A percentile compares a stretch with the other conserved stretches of the same genome.
Evolutionary conservation across 176 grass and related monocot species (phyloP).

Genomic region (Metroxylon sagu): DNA sequence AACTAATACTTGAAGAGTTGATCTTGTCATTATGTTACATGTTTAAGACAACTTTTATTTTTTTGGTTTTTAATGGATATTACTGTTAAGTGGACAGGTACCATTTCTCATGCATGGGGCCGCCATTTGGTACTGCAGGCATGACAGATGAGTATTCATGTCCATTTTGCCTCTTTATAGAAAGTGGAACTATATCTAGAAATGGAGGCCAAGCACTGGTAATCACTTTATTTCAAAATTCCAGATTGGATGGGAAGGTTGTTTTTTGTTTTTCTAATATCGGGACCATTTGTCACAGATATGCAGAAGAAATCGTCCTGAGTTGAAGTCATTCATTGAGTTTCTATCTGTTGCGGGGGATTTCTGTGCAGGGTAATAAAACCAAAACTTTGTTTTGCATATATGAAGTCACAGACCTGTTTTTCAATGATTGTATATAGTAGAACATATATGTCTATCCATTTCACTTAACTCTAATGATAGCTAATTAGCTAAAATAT

Average conservation of each 20-base stretch:
- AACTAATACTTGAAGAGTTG: no score
- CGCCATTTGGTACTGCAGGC: conserved; percentile 20
- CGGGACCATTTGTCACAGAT: conserved; percentile 42
- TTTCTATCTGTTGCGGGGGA: conserved; percentile 33
- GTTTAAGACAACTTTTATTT: not conserved
- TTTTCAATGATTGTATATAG: no score
- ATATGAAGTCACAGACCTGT: no score
- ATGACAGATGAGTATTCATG: conserved; percentile 31
- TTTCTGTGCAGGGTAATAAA: conserved; percentile 55
- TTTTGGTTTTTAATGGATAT: conserved; percentile 16
- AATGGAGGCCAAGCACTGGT: conserved; percentile 50
- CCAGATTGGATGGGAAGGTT: not conserved
- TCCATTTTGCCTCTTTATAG: conserved; percentile 53
- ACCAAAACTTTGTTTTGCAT: not conserved
- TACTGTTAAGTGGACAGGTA: conserved; percentile 52
- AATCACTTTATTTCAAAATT: conserved; percentile 11
- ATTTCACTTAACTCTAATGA: no score
- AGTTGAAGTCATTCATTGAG: conserved; percentile 47
- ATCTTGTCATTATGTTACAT: no score
- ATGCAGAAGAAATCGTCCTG: conserved; percentile 40
- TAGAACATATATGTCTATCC: no score
- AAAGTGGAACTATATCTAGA: conserved; percentile 47
- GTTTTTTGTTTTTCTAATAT: conserved; percentile 24
- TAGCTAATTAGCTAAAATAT: no score
- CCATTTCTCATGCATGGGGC: conserved; percentile 55